Base-by-base conservation (phyloP, 2,329 filamentous ascomycete species). In the Aureobasidium vineae region DNA sequence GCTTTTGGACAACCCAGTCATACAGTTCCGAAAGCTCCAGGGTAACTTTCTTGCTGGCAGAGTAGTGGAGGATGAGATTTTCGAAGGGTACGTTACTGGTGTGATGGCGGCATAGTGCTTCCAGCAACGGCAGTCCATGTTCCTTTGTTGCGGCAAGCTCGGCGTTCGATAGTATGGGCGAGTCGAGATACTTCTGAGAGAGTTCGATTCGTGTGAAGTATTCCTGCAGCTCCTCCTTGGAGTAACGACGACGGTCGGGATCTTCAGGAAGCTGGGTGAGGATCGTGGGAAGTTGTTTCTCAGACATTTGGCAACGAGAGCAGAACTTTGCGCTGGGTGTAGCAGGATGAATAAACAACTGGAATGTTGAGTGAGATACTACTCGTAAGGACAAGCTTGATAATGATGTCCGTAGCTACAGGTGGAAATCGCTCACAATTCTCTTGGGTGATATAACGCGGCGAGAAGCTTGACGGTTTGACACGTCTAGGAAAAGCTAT, bases 1-100 rank as follows among this genome's bases (percentile, higher is more conserved):
- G 78, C 50, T 69, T 63, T 1, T 38, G 23, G 40, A 74, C 79
- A 38, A 87, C 78, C 72, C 87, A 87, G 33, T 80, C 75, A 71
- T 81, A 87, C 8, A 87, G 73, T 1, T 74, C 73, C 15, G 82
- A 73, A 0, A 81, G 77, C 63, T 86, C 79, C 33, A 85, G 74
- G 1, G 80, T 80, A 47, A 86, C 78, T 26, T 73, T 73, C 60
- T 80, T 81, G 52, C 79, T 76, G n/a, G 76, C 75, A 2, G 81
- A 82, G 71, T 84, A 84, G 71, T 87, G 85, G 63, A 87, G 74
- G 1, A 75, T 77, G 21, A 86, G 74, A 68, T 86, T 87, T 15
- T 85, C 84, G 74, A 85, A 87, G 0, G 84, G 83, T 10, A 86
- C 77, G 16, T 76, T 72, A 21, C 75, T 74, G 4, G 86, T 73